Conservation (phyloP, 352 stramenopile genomes). For the Bremia lactucae region DNA sequence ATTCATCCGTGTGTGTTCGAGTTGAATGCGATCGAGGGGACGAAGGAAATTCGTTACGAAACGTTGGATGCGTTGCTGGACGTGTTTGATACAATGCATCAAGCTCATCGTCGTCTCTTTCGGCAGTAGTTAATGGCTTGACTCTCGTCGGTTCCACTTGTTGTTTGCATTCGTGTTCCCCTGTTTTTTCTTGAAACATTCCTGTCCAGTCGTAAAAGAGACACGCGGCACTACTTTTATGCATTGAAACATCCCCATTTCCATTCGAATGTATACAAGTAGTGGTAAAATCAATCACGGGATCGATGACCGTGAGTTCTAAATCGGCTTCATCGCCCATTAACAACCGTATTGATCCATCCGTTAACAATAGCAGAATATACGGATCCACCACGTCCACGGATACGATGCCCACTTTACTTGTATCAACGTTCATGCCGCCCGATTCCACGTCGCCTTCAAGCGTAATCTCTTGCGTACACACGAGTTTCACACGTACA, state of each 20-base stretch:
- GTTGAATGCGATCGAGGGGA: neutral
- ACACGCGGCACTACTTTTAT: constrained; percentile 53
- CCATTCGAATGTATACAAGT: constrained; percentile 22
- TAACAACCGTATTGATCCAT: constrained; percentile 68
- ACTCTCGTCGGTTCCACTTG: no score
- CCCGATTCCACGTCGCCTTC: constrained; percentile 71
- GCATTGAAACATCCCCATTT: constrained; percentile 13
- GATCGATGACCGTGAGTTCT: constrained; percentile 72
- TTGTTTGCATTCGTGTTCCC: constrained; percentile 42
- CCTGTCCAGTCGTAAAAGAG: constrained; percentile 79
- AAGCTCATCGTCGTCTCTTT: constrained; percentile 71
- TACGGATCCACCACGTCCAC: constrained; percentile 80
- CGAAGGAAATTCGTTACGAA: no score
- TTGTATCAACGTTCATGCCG: constrained; percentile 74
- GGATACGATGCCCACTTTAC: constrained; percentile 64
- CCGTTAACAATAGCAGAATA: constrained; percentile 69
- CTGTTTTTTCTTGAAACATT: constrained; percentile 61
- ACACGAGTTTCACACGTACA: constrained; percentile 56
- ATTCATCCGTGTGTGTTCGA: constrained; percentile 23
- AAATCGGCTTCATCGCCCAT: constrained; percentile 78
- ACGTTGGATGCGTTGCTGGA: no score
- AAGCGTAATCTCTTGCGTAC: constrained; percentile 75
- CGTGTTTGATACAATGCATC: constrained; percentile 62
- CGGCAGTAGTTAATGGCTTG: no score
- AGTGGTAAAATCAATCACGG: constrained; percentile 49